A percentile compares a stretch with the other conserved stretches of the same genome.
Conservation (phyloP, 495 filamentous ascomycete genomes). For the Lasiosphaeriaceae sp. region DNA sequence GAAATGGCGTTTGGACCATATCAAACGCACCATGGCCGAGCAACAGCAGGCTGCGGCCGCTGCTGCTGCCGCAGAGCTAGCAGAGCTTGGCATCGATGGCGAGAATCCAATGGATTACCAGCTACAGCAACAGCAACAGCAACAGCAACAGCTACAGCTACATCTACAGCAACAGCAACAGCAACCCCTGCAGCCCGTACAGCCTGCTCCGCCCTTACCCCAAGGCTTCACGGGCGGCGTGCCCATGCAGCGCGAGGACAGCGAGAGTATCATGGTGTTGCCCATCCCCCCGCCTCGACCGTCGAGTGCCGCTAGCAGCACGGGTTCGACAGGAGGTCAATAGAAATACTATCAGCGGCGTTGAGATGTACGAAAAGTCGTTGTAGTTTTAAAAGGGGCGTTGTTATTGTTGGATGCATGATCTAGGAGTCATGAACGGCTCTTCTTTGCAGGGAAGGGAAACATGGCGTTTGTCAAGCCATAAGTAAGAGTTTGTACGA, state of each 20-base stretch:
- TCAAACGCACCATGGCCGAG: conserved; percentile 32
- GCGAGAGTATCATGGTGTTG: conserved; percentile 13
- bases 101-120: conserved; percentile 5
- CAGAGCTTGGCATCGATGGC: conserved; percentile 1
- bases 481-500: too few species aligned
- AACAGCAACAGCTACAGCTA: background rate
- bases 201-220: conserved; percentile 9
- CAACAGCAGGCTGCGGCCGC: conserved; percentile 32
- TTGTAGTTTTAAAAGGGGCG: too few species aligned
- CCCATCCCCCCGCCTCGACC: conserved; percentile 39
- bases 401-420: too few species aligned
- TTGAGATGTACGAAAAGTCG: too few species aligned
- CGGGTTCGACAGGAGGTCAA: conserved; percentile 34
- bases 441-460: too few species aligned
- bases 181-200: background rate
- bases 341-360: conserved; percentile 8
- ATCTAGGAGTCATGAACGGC: background rate
- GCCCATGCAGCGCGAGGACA: conserved; percentile 43
- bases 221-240: conserved; percentile 36
- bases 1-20: conserved; percentile 43
- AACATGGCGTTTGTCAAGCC: background rate
- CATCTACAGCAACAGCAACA: background rate
- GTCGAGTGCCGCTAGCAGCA: conserved; percentile 37
- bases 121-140: background rate
- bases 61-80: conserved; percentile 13